Base-by-base conservation (phyloP, 257 asterid species). In the Linderniella brevidens region DNA sequence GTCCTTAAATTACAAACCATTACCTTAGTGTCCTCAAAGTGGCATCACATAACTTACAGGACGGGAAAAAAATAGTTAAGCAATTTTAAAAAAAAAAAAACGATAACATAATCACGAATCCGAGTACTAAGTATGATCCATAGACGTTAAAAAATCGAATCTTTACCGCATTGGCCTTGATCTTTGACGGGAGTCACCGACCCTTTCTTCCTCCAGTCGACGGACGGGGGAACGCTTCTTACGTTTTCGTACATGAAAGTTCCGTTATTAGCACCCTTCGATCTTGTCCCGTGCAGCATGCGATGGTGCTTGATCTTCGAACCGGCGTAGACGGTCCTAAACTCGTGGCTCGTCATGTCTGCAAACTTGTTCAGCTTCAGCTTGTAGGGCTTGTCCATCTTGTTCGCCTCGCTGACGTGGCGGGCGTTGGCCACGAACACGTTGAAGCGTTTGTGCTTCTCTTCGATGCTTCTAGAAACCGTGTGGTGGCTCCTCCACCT, bases 401-500 rank as follows among this genome's bases (percentile, higher is more conserved):
- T 74, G 77, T 86, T 86, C 62, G 70, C 48, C 14, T 54, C 56
- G 54, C 78, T 69, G 9, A 86, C 74, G 58, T 76, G 66, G 17
- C 59, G 68, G 17, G 72, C 86, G 46, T 86, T 81, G 17, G 86
- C 74, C 65, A 76, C 80, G 29, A 86, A 86, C 32, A 86, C 96
- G 35, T 78, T 86, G 43, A 68, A 86, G 35, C 92, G 72, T 65
- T 45, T 69, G 25, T 74, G 74, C 44, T 86, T 86, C 53, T 86
- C 92, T 10, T 72, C 71, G 1, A 76, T 32, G 35, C 75, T 81
- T 20, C 68, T 86, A 1, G 96, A 62, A 37, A 81, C 77, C 0
- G 88, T 78, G 64, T 86, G 96, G 68, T 74, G 77, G 73, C 83
- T 79, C 62, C 96, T 64, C 96, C 96, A 81, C 63, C 96, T 66